Conservation (phyloP, 495 filamentous ascomycete species). For the Talaromyces proteolyticus region DNA sequence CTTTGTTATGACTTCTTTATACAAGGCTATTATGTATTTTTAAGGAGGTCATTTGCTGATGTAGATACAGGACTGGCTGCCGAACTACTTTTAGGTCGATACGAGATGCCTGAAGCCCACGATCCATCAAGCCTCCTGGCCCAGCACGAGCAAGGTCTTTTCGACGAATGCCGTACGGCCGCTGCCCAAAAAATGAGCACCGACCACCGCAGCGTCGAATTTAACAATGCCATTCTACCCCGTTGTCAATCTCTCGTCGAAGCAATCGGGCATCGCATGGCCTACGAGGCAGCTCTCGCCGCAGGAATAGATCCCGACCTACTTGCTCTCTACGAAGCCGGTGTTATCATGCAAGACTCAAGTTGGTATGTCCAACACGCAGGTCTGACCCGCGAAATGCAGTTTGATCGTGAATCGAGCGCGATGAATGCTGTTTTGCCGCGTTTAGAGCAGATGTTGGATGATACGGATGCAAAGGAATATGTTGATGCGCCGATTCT, state of each 20-base stretch:
- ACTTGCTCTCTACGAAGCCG: slow-evolving; percentile 22
- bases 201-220: slow-evolving; percentile 17
- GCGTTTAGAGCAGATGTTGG: slow-evolving; percentile 4
- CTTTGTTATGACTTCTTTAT: no score
- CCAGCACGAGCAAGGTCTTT: slow-evolving; percentile 21
- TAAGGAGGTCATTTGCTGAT: background rate
- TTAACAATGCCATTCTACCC: slow-evolving; percentile 22
- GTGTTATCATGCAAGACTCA: slow-evolving; percentile 14
- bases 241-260: slow-evolving; percentile 20
- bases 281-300: slow-evolving; percentile 24
- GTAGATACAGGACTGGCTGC: slow-evolving; percentile 19
- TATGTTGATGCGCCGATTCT: slow-evolving; percentile 10
- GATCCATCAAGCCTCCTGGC: slow-evolving; percentile 16
- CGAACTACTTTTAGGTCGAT: slow-evolving; percentile 27
- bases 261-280: slow-evolving; percentile 31
- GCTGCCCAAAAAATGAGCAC: slow-evolving; percentile 6
- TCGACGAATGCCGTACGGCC: slow-evolving; percentile 10
- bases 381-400: background rate
- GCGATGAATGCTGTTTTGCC: slow-evolving; percentile 5
- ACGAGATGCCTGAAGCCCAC: slow-evolving; percentile 18
- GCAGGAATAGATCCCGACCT: slow-evolving; percentile 15
- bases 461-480: slow-evolving; percentile 6
- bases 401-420: background rate
- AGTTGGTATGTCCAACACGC: slow-evolving; percentile 16
- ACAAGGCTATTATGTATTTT: no score